Evolutionary conservation across 352 stramenopile species (phyloP), one percentile per base, ranked within the genome.

Genomic region (Phytophthora capsici): DNA sequence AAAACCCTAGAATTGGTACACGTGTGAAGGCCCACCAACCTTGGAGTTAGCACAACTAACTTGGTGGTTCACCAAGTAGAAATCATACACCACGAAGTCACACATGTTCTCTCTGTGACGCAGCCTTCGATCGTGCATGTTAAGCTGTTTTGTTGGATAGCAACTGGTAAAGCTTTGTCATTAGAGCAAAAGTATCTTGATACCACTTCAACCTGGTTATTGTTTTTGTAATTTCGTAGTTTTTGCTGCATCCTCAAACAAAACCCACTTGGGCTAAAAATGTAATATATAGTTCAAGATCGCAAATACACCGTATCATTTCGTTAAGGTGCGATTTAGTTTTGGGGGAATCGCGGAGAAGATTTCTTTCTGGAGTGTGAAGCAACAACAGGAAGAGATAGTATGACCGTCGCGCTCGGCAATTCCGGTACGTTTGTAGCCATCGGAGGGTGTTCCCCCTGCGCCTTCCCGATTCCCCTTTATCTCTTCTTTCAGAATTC

Each of bases 351-450:
- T 59, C 7, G 22, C 49, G 53, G 54, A 62, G 60, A 78, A 78
- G 70, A 78, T 75, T 75, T 78, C 56, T 71, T 74, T 75, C 57
- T 50, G 54, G 50, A 53, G 57, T 65, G 61, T 72, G 40, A 73
- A 69, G 57, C 62, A 64, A 67, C 61, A 63, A 63, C 37, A 71
- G 56, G 59, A 71, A 77, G 52, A 78, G 56, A 66, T 46, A 69
- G 55, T 25, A 84, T 62, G 80, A 80, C 78, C 34, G 78, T 84
- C 49, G 76, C 75, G 49, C 66, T 77, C 63, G 75, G 77, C 50
- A 88, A 77, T 66, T 90, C 81, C 44, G 77, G 81, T 90, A 74
- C 72, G 81, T 87, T 46, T 59, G 4, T 7, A 1, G 23, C 44
- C 32, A 13, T 22, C 17, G 34, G 30, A 12, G 32, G 28, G 13